Evolutionary conservation across 495 filamentous ascomycete species (phyloP), one percentile per base, ranked within the genome.

Genomic region (Aspergillus mulundensis): DNA sequence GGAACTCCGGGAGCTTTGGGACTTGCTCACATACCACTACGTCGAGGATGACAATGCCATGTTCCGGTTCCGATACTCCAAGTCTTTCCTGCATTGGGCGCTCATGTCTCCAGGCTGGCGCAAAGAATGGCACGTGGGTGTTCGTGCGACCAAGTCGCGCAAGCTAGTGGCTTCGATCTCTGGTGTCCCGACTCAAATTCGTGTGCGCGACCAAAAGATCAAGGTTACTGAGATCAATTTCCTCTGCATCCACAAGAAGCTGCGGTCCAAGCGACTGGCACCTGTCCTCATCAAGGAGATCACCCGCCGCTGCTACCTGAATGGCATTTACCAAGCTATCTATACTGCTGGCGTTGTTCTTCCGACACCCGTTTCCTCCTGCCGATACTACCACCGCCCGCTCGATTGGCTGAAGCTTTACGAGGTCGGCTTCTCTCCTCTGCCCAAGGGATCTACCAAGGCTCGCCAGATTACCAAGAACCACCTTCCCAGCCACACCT

Each of bases 241-340:
- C 77, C 87, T 98, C 50, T 95, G 90, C 68, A 84, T 97, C 58
- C 95, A 97, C 79, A 97, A 96, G 78, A 97, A 97, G 72, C 84
- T 98, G 8, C 88, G 95, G 40, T 84, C 87, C 14, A 97, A 98
- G 72, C 85, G 95, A 11, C 81, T 98, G 38, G 82, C 94, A 0
- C 94, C 94, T 0, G 87, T 96, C 4, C 81, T 98, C 39, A 98
- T 98, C 74, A 95, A 97, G 67, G 94, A 97, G 67, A 91, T 98
- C 66, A 97, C 94, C 10, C 86, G 94, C 18, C 82, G 89, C 46
- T 92, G 89, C 75, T 93, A 97, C 68, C 65, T 87, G 21, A 77
- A 84, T 39, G 87, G 84, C 3, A 87, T 95, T 57, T 97, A 84
- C 77, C 93, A 97, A 69, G 95, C 93, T 34, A 89, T 97, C 64